These are phyloP conservation scores for Gymnopus androsaceus DNA, from an alignment of 1,284 basidiomycete genomes.

Conservation along the genomic window DNA sequence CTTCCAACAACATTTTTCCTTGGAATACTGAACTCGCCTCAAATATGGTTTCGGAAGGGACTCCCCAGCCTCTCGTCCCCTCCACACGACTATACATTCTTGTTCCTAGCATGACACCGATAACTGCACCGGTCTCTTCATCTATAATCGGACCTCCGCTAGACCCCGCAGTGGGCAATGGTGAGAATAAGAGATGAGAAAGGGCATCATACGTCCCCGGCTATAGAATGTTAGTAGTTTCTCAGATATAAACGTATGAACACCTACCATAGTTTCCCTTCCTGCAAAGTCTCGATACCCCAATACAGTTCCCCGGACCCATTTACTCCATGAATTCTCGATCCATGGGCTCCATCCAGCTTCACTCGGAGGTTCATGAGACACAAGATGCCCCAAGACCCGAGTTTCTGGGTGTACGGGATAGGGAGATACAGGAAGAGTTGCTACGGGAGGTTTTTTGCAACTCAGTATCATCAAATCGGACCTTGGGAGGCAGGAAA, in stretches of 20 bases:
- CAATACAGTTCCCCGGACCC: conserved; percentile 52
- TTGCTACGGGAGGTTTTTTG: conserved; percentile 28
- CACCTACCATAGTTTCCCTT: conserved; percentile 52
- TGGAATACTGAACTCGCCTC: conserved; percentile 44
- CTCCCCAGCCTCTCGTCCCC: conserved; percentile 67
- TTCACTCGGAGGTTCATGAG: conserved; percentile 42
- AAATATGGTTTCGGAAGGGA: conserved; percentile 67
- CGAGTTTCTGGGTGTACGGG: conserved; percentile 52
- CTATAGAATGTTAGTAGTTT: conserved; percentile 30
- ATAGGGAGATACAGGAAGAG: conserved; percentile 71
- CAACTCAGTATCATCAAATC: conserved; percentile 58
- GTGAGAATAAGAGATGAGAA: conserved; percentile 57
- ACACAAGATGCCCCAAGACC: conserved; percentile 60
- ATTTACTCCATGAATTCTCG: conserved; percentile 54
- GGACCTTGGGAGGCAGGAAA: conserved; percentile 60
- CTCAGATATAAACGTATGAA: neutral
- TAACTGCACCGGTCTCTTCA: conserved; percentile 62
- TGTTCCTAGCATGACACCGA: conserved; percentile 69
- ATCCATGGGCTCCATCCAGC: conserved; percentile 55
- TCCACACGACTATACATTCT: conserved; percentile 60
- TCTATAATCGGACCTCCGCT: conserved; percentile 75
- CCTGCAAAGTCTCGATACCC: conserved; percentile 65
- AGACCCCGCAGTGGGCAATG: conserved; percentile 65
- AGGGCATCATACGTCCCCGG: conserved; percentile 73
- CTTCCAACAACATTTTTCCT: neutral